phyloP scores from a whole-genome alignment of 768 basidiomycete genomes.

The Porpolomopsis calyptriformis region DNA sequence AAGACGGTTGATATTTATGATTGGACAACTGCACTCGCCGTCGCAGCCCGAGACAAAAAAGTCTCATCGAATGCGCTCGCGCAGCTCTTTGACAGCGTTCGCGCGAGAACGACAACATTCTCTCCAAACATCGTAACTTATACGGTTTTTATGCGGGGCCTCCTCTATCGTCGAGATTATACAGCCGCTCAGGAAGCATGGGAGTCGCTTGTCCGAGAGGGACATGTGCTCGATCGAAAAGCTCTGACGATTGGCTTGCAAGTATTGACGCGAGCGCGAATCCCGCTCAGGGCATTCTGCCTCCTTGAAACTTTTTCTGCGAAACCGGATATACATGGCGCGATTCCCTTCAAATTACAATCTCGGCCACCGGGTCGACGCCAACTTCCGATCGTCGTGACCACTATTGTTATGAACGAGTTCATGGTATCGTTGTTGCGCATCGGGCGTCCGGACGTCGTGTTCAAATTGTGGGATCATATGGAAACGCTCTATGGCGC shows the following conservation, averaged over 20 bases:
- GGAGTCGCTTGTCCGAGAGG: conserved; percentile 28
- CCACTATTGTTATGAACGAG: conserved; percentile 26
- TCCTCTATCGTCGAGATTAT: conserved; percentile 33
- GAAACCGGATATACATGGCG: conserved; percentile 8
- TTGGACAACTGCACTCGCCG: conserved; percentile 35
- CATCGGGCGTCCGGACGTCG: conserved; percentile 47
- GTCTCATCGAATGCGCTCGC: conserved; percentile 26
- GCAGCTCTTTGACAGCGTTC: conserved; percentile 26
- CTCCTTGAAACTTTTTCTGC: conserved; percentile 35
- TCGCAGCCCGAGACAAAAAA: conserved; percentile 32
- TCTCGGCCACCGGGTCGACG: conserved; percentile 10
- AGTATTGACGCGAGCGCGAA: conserved; percentile 33
- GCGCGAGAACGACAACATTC: conserved; percentile 16
- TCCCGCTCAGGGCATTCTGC: conserved; percentile 37
- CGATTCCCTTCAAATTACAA: conserved; percentile 7
- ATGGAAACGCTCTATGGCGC: conserved; percentile 49
- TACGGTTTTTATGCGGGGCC: conserved; percentile 43
- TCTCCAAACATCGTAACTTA: conserved; percentile 38
- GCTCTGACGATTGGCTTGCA: conserved; percentile 43
- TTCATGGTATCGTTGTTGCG: conserved; percentile 41
- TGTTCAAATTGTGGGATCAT: conserved; percentile 61
- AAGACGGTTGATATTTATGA: conserved; percentile 34
- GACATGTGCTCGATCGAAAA: conserved; percentile 32
- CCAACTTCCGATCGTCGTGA: conserved; percentile 11
- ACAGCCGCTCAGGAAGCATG: conserved; percentile 33